Conservation (phyloP, 164 flowering plant genomes). For the Liquidambar formosana region DNA sequence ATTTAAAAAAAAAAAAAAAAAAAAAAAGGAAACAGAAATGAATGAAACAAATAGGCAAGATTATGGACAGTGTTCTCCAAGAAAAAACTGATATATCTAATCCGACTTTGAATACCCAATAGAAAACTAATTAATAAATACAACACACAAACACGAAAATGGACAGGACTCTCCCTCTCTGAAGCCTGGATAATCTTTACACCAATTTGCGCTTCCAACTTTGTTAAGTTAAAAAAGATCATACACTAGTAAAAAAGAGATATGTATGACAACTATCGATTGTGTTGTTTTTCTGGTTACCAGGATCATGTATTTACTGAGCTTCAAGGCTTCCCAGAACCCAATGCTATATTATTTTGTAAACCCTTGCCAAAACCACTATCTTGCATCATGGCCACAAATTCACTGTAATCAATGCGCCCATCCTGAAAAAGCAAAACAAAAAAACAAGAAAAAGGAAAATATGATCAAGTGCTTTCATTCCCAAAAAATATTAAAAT, state of each 20-base stretch:
- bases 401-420: slow-evolving; percentile 72
- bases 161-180: neutral
- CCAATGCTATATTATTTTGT: slow-evolving; percentile 17
- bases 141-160: slow-evolving; percentile 2
- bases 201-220: neutral
- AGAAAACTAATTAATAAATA: slow-evolving; percentile 8
- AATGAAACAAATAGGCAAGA: no score
- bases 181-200: slow-evolving; percentile 11
- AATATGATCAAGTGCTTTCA: neutral
- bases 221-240: neutral
- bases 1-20: no score
- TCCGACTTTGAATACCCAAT: slow-evolving; percentile 1
- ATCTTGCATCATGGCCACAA: slow-evolving; percentile 82
- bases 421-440: slow-evolving; percentile 56
- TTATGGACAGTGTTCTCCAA: neutral
- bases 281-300: neutral
- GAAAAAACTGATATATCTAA: neutral
- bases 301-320: slow-evolving; percentile 6
- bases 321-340: slow-evolving; percentile 20
- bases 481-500: neutral
- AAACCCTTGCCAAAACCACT: slow-evolving; percentile 31
- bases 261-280: slow-evolving; percentile 3
- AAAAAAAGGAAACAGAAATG: no score
- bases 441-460: neutral
- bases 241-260: slow-evolving; percentile 1